Conservation (phyloP, 441 rosid genomes). For the Populus hybrid region DNA sequence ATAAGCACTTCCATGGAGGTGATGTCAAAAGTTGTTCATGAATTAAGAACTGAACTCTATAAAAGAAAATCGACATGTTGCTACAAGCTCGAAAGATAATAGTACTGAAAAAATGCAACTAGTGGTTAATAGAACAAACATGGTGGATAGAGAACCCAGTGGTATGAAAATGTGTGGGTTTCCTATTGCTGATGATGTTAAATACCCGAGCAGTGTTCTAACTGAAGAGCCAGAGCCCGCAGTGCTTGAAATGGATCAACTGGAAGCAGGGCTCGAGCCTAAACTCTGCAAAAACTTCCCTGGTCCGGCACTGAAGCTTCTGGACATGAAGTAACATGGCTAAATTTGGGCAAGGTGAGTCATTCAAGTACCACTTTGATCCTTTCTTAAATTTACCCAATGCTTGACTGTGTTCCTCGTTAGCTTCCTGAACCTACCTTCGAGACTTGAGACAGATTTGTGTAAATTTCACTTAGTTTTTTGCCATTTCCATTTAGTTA, state of each 20-base stretch:
- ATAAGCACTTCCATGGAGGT: constrained; percentile 58
- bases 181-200: constrained; percentile 40
- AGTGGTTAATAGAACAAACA: constrained; percentile 22
- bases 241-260: constrained; percentile 55
- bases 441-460: too few relatives aligned
- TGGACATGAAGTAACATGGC: constrained; percentile 8
- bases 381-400: not conserved
- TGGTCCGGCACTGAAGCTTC: constrained; percentile 24
- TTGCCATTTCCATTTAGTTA: too few relatives aligned
- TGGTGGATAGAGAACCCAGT: constrained; percentile 22
- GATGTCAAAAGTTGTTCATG: constrained; percentile 62
- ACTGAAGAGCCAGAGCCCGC: constrained; percentile 70
- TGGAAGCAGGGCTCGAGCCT: constrained; percentile 77
- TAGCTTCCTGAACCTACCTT: too few relatives aligned
- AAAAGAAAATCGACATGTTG: constrained; percentile 38
- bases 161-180: constrained; percentile 24
- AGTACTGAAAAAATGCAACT: constrained; percentile 21
- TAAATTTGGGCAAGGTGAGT: constrained; percentile 40
- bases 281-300: constrained; percentile 68
- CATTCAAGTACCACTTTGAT: not conserved
- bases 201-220: constrained; percentile 69
- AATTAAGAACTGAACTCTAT: constrained; percentile 58
- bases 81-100: constrained; percentile 26
- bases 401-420: not conserved
- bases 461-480: too few relatives aligned